Conservation (phyloP, 2,329 filamentous ascomycete species). For the Chlorencoelia australis region DNA sequence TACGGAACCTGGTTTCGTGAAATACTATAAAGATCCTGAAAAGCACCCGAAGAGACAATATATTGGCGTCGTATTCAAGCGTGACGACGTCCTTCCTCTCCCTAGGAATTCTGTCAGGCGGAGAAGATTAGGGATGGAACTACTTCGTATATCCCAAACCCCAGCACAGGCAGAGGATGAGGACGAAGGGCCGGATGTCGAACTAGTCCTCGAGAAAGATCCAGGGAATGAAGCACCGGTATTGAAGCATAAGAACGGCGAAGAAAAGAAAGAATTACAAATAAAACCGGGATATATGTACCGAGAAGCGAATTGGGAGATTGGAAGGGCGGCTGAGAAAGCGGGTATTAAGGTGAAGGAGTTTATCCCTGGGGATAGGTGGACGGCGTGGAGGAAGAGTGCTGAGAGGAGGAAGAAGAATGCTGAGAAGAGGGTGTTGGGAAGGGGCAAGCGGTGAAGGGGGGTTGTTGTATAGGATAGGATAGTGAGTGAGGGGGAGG, state of each 20-base stretch:
- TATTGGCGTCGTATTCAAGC: constrained; percentile 86
- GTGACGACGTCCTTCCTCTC: constrained; percentile 69
- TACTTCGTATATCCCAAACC: constrained; percentile 33
- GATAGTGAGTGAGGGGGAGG: too few relatives aligned
- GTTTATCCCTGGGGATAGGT: constrained; percentile 45
- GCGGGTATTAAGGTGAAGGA: constrained; percentile 46
- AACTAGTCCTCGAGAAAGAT: constrained; percentile 11
- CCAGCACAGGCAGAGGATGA: constrained; percentile 3
- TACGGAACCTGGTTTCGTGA: constrained; percentile 77
- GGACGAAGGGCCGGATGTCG: constrained; percentile 4
- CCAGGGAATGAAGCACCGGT: constrained; percentile 6
- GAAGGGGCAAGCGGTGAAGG: constrained; percentile 20
- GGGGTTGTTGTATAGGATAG: not conserved
- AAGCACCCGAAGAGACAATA: constrained; percentile 81
- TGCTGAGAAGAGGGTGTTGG: constrained; percentile 44
- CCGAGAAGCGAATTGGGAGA: constrained; percentile 57
- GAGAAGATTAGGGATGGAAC: constrained; percentile 66
- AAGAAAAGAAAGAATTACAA: constrained; percentile 28
- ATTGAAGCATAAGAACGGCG: constrained; percentile 24
- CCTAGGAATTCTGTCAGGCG: constrained; percentile 63
- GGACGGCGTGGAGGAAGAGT: constrained; percentile 55
- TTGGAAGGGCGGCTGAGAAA: constrained; percentile 52
- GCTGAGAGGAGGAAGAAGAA: constrained; percentile 38
- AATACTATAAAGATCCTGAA: constrained; percentile 86
- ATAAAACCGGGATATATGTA: constrained; percentile 51